Base-by-base conservation (phyloP, 1,284 basidiomycete species). In the Fistulinella cinereoalba region DNA sequence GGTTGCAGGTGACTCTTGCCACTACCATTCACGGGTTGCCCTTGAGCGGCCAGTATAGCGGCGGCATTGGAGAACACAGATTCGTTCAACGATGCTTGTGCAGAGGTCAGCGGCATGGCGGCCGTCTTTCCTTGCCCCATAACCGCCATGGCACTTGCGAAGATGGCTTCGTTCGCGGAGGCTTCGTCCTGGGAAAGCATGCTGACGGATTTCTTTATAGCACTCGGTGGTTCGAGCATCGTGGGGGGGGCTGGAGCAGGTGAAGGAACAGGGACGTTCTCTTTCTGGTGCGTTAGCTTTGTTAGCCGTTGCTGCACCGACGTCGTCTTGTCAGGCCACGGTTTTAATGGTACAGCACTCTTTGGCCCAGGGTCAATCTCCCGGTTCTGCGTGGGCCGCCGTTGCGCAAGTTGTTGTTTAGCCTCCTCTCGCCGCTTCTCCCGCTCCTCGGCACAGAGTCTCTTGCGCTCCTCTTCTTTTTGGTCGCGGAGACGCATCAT, bases 381-480 rank as follows among this genome's bases (percentile, higher is more conserved):
- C 19, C 43, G 44, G 41, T 37, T 54, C 41, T 51, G 60, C 6
- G 38, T 15, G 5, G 41, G 18, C 27, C 57, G 59, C 10, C 46
- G 56, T 25, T 62, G 64, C 1, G 49, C 49, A 13, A 61, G 41
- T 16, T 59, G 60, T 12, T 49, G 52, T 10, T 40, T 56, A 6
- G 73, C 64, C 48, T 71, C 68, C 32, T 65, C 58, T 39, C 66
- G 59, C 19, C 75, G 61, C 43, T 60, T 68, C 27, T 68, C 64
- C 1, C 78, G 67, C 51, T 80, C 78, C 16, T 60, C 62, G 1
- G 67, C 66, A 6, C 78, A 76, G 11, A 73, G 56, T 24, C 52
- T 61, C 61, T 75, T 77, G 37, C 79, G 61, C 44, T 80, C 74
- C 16, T 68, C 66, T 50, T 80, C 79, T 61, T 79, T 80, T 37